These are phyloP conservation scores for Lactarius psammicola DNA, from an alignment of 768 basidiomycete genomes.

Conservation along the genomic window DNA sequence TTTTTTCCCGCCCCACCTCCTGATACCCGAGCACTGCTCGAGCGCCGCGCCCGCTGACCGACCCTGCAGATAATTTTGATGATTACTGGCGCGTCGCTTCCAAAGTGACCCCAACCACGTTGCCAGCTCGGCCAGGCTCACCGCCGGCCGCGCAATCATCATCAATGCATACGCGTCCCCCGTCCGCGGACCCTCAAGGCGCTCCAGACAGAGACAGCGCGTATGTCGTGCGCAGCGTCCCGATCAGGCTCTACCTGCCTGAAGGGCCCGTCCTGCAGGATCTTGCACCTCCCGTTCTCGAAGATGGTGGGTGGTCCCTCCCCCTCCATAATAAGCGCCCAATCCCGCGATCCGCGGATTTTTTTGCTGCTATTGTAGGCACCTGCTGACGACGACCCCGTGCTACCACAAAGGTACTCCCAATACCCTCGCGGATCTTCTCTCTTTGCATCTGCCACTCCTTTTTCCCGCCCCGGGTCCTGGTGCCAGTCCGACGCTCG, in stretches of 20 bases:
- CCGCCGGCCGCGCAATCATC: slow-evolving; percentile 49
- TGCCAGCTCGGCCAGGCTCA: slow-evolving; percentile 57
- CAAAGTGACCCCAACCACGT: slow-evolving; percentile 85
- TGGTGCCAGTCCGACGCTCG: slow-evolving; percentile 41
- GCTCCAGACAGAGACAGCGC: slow-evolving; percentile 73
- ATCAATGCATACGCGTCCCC: slow-evolving; percentile 63
- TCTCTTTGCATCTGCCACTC: slow-evolving; percentile 73
- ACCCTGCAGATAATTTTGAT: slow-evolving; percentile 82
- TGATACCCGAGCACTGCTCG: neutral
- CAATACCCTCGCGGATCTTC: slow-evolving; percentile 65
- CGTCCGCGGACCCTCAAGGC: slow-evolving; percentile 55
- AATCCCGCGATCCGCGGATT: slow-evolving; percentile 19
- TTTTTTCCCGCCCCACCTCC: neutral
- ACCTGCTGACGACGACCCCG: slow-evolving; percentile 26
- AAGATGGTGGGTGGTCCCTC: slow-evolving; percentile 62
- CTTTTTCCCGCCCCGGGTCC: slow-evolving; percentile 58
- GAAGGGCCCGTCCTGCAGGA: slow-evolving; percentile 92
- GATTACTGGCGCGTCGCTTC: slow-evolving; percentile 91
- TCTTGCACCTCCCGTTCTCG: slow-evolving; percentile 72
- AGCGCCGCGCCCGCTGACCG: neutral
- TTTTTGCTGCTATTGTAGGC: neutral
- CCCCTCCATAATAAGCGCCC: neutral
- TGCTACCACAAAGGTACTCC: slow-evolving; percentile 52
- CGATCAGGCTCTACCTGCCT: slow-evolving; percentile 84
- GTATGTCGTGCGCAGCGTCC: slow-evolving; percentile 83